Evolutionary conservation across 495 filamentous ascomycete species (phyloP), one percentile per base, ranked within the genome.

Genomic region (Xylaria venustula): DNA sequence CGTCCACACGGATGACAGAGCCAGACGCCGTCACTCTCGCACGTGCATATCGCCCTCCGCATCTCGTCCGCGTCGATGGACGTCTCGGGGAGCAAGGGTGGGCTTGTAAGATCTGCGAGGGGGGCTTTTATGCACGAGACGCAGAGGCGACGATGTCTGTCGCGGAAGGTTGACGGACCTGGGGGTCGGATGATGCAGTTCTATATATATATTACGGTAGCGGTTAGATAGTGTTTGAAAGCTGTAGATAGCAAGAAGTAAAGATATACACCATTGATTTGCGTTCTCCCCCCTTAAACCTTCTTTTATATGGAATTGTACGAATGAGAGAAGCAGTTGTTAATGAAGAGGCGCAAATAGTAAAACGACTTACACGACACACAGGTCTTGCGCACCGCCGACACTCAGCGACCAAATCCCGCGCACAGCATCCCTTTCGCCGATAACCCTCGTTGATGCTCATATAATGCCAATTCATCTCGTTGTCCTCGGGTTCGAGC

Each of bases 111-210:
- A 9, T 67, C 58, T 15, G 78, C 69, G 9, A 93, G 73, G 0
- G 90, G 88, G 3, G 84, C 86, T 47, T 84, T 82, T 26, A 84
- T 80, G 70, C 92, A 96, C 34, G 84, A 79, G 1, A 75, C 78
- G 72, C 92, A 96, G 3, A 96, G 85, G 3, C 92, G 86, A 37
- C 92, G 88, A 64, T 92, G 86, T 22, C 92, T 87, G 60, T 83
- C 80, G 53, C 80, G 84, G 25, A 93, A 82, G 11, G 81, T 77
- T 22, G 78, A 71, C 7, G 77, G 73, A 1, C 85, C 80, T 0
- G 90, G 90, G 0, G 88, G 84, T 74, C 96, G 94, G 66, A 87
- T 84, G 14, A 86, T 88, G 76, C 92, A 96, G 65, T 97, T 96
- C 90, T 95, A 64, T 19, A 22, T 53, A 11, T 1, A 4, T n/a